Percentiles rank a stretch among this genome's conserved stretches.
Evolutionary conservation across 1,284 basidiomycete species (phyloP).

Genomic region (Puccinia coronata): DNA sequence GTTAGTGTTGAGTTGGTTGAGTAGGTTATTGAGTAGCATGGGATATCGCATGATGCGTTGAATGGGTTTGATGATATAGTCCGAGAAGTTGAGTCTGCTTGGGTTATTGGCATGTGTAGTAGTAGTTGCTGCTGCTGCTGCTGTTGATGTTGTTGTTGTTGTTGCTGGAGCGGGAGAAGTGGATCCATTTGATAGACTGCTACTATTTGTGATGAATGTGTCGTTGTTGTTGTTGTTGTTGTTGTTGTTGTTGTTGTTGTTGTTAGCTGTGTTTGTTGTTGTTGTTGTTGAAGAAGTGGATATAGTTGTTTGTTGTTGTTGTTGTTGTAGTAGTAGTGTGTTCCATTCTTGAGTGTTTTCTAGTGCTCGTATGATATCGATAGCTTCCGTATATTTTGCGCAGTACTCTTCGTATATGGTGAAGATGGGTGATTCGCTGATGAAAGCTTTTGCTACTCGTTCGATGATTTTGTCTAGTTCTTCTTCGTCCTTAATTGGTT

Average conservation of each 20-base stretch:
- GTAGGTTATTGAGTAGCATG: slow-evolving; percentile 54
- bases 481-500: slow-evolving; percentile 5
- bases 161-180: background rate
- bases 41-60: slow-evolving; percentile 57
- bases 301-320: slow-evolving; percentile 14
- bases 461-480: slow-evolving; percentile 61
- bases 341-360: slow-evolving; percentile 71
- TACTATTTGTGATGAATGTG: no score
- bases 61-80: slow-evolving; percentile 57
- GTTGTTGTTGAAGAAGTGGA: background rate
- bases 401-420: slow-evolving; percentile 79
- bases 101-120: background rate
- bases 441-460: slow-evolving; percentile 67
- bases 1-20: slow-evolving; percentile 51
- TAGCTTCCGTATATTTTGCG: slow-evolving; percentile 75
- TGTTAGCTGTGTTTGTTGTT: background rate
- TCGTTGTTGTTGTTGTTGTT: slow-evolving; percentile 14
- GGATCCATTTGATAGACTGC: background rate
- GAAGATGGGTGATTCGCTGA: slow-evolving; percentile 71
- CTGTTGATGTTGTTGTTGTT: background rate
- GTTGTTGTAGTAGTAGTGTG: slow-evolving; percentile 66
- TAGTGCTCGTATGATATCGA: slow-evolving; percentile 70
- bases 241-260: slow-evolving; percentile 65
- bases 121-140: background rate
- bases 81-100: slow-evolving; percentile 53